phyloP scores from a whole-genome alignment of 306 rosid genomes.

The Cucumis sativus region DNA sequence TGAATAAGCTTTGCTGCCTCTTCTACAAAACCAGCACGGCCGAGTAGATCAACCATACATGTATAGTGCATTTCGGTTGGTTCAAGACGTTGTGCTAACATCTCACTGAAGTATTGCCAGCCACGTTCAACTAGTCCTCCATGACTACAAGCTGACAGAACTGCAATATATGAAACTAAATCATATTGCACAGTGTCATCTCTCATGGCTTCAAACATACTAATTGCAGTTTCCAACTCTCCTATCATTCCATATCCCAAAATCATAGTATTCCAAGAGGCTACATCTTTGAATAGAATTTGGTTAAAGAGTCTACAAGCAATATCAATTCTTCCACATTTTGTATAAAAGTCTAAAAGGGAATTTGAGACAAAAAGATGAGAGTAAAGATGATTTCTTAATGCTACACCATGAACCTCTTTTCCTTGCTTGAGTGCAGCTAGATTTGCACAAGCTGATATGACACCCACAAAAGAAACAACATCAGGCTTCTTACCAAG shows the following conservation, averaged over 20 bases:
- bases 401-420: conserved; percentile 57
- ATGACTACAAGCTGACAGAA: conserved; percentile 81
- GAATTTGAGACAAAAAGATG: conserved; percentile 65
- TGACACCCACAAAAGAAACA: conserved; percentile 66
- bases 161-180: conserved; percentile 74
- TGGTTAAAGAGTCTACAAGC: conserved; percentile 53
- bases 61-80: conserved; percentile 73
- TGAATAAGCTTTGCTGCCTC: conserved; percentile 59
- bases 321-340: conserved; percentile 66
- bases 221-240: conserved; percentile 52
- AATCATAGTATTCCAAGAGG: conserved; percentile 96
- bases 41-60: conserved; percentile 81
- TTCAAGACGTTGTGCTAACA: conserved; percentile 38
- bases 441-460: conserved; percentile 75
- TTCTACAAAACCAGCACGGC: conserved; percentile 70
- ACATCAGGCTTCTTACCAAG: conserved; percentile 41
- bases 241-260: conserved; percentile 85
- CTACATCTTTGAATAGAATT: conserved; percentile 51
- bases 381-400: conserved; percentile 35
- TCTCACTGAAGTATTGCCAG: conserved; percentile 38
- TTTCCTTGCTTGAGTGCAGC: conserved; percentile 63
- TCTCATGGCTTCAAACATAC: conserved; percentile 59
- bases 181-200: conserved; percentile 46
- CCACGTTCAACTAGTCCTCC: conserved; percentile 74
- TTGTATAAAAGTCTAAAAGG: conserved; percentile 69